Conservation (phyloP, 2,329 filamentous ascomycete genomes). For the Trichoderma sp. region DNA sequence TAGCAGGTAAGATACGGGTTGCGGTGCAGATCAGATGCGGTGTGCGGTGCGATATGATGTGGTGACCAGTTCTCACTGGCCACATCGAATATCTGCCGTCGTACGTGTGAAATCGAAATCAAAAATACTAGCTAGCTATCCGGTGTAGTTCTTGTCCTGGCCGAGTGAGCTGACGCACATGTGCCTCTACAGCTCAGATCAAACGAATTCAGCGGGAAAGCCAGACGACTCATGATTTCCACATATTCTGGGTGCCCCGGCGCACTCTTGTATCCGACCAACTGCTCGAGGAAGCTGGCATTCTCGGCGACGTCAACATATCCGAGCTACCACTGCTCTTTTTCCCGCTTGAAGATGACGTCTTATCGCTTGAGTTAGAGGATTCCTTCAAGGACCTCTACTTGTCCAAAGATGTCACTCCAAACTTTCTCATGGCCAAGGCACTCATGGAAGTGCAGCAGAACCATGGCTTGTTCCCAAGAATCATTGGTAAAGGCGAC, state of each 20-base stretch:
- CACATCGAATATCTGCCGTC: background rate
- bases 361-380: constrained; percentile 86
- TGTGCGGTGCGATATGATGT: background rate
- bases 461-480: constrained; percentile 87
- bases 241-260: constrained; percentile 92
- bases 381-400: constrained; percentile 86
- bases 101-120: background rate
- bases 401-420: constrained; percentile 83
- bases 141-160: background rate
- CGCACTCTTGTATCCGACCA: constrained; percentile 89
- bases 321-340: constrained; percentile 86
- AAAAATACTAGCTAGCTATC: background rate
- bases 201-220: constrained; percentile 85
- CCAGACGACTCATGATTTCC: constrained; percentile 90
- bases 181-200: constrained; percentile 68
- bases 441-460: constrained; percentile 94
- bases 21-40: background rate
- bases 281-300: constrained; percentile 86
- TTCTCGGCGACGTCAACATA: constrained; percentile 88
- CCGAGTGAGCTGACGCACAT: constrained; percentile 13
- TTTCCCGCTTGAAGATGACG: constrained; percentile 85
- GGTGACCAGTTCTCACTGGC: background rate
- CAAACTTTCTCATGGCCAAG: constrained; percentile 83
- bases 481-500: constrained; percentile 93
- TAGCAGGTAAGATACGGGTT: constrained; percentile 69